Percentiles rank a stretch among this genome's conserved stretches.
phyloP scores from a whole-genome alignment of 805 yeast species.

The Starmerella vitae region DNA sequence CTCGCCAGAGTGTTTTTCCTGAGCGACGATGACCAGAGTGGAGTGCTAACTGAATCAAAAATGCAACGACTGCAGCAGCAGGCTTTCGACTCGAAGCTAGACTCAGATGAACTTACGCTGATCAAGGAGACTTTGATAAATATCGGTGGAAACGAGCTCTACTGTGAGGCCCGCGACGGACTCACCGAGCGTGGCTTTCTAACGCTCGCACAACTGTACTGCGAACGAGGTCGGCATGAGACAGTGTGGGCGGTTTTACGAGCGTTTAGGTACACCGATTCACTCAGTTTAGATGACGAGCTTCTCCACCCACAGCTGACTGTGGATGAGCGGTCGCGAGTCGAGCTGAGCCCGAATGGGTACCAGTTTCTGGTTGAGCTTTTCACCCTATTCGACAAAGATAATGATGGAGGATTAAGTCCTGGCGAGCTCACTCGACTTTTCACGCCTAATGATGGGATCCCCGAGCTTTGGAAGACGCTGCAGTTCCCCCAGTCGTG shows the following conservation, averaged over 20 bases:
- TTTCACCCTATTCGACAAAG: conserved; percentile 77
- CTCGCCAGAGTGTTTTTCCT: conserved; percentile 66
- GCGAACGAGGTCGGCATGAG: conserved; percentile 88
- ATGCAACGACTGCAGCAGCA: conserved; percentile 53
- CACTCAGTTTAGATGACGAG: conserved; percentile 68
- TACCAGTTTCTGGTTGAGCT: conserved; percentile 84
- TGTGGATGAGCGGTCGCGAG: conserved; percentile 60
- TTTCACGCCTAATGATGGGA: conserved; percentile 84
- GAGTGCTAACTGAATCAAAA: conserved; percentile 58
- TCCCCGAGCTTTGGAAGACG: conserved; percentile 77
- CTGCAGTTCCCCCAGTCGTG: conserved; percentile 76
- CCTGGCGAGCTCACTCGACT: conserved; percentile 53
- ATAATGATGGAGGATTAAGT: conserved; percentile 90
- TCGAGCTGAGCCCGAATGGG: conserved; percentile 85
- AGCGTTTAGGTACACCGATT: conserved; percentile 81
- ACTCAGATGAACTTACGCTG: conserved; percentile 29
- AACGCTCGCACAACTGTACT: conserved; percentile 62
- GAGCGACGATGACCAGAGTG: conserved; percentile 86
- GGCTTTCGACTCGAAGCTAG: conserved; percentile 54
- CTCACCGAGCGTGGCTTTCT: conserved; percentile 65
- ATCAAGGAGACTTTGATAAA: conserved; percentile 29
- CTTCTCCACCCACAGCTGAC: conserved; percentile 69
- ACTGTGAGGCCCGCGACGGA: conserved; percentile 32
- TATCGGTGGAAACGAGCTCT: conserved; percentile 24
- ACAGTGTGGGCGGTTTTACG: conserved; percentile 92